A percentile compares a stretch with the other conserved stretches of the same genome.
Evolutionary conservation across 1,284 basidiomycete species (phyloP).

Genomic region (Tranzscheliella williamsii): DNA sequence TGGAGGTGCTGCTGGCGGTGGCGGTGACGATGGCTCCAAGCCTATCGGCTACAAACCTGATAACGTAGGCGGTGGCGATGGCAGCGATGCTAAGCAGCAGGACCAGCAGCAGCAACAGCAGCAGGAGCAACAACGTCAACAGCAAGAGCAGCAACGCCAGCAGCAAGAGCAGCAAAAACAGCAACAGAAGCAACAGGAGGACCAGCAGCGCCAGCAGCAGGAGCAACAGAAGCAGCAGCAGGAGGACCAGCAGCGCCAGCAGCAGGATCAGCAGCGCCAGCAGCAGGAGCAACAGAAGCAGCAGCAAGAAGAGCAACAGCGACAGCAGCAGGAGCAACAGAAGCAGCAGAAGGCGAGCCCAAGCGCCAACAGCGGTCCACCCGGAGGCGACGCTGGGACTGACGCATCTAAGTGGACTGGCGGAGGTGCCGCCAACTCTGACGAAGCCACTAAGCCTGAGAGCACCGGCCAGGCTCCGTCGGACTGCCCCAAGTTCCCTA

Average conservation of each 20-base stretch:
- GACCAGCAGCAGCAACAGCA: conserved; percentile 4
- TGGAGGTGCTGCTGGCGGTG: not conserved
- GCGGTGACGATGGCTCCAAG: conserved; percentile 10
- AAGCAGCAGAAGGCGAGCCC: no score
- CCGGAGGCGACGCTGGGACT: no score
- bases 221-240: conserved; percentile 6
- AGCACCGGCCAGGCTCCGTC: not conserved
- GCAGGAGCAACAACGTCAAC: conserved; percentile 1
- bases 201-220: conserved; percentile 2
- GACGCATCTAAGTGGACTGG: no score
- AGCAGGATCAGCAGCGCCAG: not conserved
- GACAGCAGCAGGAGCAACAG: conserved; percentile 2
- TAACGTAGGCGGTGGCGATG: not conserved
- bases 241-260: conserved; percentile 1
- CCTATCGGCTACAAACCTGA: not conserved
- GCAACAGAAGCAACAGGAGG: conserved; percentile 6
- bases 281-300: conserved; percentile 9
- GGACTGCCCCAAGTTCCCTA: conserved; percentile 34
- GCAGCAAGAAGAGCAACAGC: conserved; percentile 7
- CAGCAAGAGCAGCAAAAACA: conserved; percentile 11
- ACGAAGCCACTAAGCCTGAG: no score
- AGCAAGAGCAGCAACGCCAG: not conserved
- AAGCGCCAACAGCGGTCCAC: no score
- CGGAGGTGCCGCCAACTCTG: no score
- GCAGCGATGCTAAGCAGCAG: conserved; percentile 1